Evolutionary conservation across 768 basidiomycete genomes (phyloP).

Genomic region (Pseudohyphozyma bogoriensis): DNA sequence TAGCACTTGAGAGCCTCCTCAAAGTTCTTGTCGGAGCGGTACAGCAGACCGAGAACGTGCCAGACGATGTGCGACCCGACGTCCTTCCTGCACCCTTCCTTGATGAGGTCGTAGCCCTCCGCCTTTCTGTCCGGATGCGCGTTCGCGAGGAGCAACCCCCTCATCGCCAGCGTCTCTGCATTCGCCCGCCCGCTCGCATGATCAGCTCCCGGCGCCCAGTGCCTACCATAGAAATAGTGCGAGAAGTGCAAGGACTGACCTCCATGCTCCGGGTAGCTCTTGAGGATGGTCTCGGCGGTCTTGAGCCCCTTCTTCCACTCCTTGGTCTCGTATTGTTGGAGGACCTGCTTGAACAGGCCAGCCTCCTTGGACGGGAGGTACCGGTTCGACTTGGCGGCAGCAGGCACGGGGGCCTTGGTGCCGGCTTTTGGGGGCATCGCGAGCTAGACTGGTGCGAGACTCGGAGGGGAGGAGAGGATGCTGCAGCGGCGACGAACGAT

Average conservation of each 20-base stretch:
- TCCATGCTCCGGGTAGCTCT: conserved; percentile 91
- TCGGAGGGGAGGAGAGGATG: background rate
- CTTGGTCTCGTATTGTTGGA: conserved; percentile 68
- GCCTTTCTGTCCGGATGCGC: conserved; percentile 50
- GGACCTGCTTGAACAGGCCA: conserved; percentile 15
- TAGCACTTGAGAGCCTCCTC: conserved; percentile 91
- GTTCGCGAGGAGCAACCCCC: conserved; percentile 73
- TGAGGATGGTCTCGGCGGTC: conserved; percentile 83
- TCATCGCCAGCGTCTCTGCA: conserved; percentile 93
- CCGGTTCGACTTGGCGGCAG: conserved; percentile 3
- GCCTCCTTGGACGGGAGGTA: conserved; percentile 13
- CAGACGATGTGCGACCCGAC: conserved; percentile 77
- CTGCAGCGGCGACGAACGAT: no score
- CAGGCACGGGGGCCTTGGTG: conserved; percentile 42
- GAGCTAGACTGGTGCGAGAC: background rate
- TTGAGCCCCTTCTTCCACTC: conserved; percentile 83
- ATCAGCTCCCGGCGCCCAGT: no score
- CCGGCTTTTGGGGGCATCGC: conserved; percentile 11
- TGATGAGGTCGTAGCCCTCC: conserved; percentile 70
- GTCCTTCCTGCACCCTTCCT: conserved; percentile 70
- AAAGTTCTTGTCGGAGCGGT: conserved; percentile 88
- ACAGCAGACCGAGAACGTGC: conserved; percentile 94
- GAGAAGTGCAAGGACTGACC: conserved; percentile 46
- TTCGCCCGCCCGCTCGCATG: background rate
- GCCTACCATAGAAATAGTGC: background rate